Evolutionary conservation across 768 basidiomycete genomes (phyloP).

Genomic region (Lentinula detonsa): DNA sequence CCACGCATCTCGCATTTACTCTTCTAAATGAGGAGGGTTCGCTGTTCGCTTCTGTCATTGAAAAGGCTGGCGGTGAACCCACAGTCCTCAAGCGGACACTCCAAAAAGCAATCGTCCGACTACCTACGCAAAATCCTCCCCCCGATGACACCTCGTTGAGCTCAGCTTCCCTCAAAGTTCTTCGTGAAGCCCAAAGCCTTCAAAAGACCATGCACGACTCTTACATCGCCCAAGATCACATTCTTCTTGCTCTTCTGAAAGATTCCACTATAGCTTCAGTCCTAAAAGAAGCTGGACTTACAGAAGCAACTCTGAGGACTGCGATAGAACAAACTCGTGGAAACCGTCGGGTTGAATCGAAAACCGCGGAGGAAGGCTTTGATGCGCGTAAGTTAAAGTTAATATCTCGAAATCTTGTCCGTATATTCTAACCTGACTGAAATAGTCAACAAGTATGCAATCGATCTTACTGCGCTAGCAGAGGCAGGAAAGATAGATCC

Average conservation of each 20-base stretch:
- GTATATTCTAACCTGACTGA: not conserved
- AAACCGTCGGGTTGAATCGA: conserved; percentile 79
- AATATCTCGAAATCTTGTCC: not conserved
- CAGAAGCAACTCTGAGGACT: conserved; percentile 65
- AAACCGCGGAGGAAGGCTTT: conserved; percentile 83
- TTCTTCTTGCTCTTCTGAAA: conserved; percentile 80
- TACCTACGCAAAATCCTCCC: conserved; percentile 80
- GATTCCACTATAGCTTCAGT: conserved; percentile 61
- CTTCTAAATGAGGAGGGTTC: conserved; percentile 71
- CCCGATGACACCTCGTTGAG: conserved; percentile 76
- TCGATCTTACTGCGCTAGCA: conserved; percentile 82
- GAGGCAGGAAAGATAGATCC: conserved; percentile 95
- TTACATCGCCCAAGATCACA: conserved; percentile 90
- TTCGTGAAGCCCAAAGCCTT: conserved; percentile 69
- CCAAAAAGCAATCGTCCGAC: conserved; percentile 70
- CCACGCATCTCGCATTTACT: conserved; percentile 76
- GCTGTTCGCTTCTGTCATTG: conserved; percentile 72
- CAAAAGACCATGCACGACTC: conserved; percentile 86
- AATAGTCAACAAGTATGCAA: conserved; percentile 70
- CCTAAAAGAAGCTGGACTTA: conserved; percentile 73
- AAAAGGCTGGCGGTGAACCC: conserved; percentile 81
- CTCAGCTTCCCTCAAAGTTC: conserved; percentile 48
- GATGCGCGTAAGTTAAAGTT: conserved; percentile 48
- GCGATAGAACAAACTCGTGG: conserved; percentile 78
- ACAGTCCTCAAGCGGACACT: conserved; percentile 66